Evolutionary conservation across 2,329 filamentous ascomycete species (phyloP), one percentile per base, ranked within the genome.

Genomic region (Apiospora phragmitis): DNA sequence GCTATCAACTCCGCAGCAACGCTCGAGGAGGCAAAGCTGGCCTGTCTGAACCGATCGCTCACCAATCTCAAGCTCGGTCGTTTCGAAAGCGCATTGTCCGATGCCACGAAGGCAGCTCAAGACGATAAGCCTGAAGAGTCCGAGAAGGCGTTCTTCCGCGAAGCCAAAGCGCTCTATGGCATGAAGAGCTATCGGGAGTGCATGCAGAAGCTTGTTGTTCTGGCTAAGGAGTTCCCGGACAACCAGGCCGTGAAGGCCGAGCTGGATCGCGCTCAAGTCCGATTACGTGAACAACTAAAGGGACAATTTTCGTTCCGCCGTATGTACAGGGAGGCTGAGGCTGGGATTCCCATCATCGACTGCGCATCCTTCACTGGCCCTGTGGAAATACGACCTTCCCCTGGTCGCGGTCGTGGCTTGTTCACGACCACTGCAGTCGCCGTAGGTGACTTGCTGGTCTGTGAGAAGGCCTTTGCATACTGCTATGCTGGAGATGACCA

Each of bases 401-500:
- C 77, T 1, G 82, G 77, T 11, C 80, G 81, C 24, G 87, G 86
- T 2, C 80, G 82, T 2, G 88, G 88, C 0, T 76, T 89, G 0
- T 90, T 89, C 73, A 85, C 84, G 0, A 87, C 83, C 0, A 77
- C 79, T 26, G 74, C 79, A 0, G 84, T 90, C 2, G 79, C 80
- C 47, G 82, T 84, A 0, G 87, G 87, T 0, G 84, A 89, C 4
- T 78, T 89, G 1, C 76, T 90, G 0, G 73, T 90, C 1, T 89
- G 86, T 65, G 88, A 90, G 71, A 90, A 89, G 72, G 87, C 87
- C 0, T 88, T 89, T 73, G 76, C 77, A 0, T 81, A 87, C 74
- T 79, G 72, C 26, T 83, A 79, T 59, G 73, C 71, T 45, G 79
- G 72, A 43, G 76, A 74, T 4, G 73, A 75, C 11, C 73, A 71